phyloP scores from a whole-genome alignment of 257 asterid species.

The Eucommia ulmoides region DNA sequence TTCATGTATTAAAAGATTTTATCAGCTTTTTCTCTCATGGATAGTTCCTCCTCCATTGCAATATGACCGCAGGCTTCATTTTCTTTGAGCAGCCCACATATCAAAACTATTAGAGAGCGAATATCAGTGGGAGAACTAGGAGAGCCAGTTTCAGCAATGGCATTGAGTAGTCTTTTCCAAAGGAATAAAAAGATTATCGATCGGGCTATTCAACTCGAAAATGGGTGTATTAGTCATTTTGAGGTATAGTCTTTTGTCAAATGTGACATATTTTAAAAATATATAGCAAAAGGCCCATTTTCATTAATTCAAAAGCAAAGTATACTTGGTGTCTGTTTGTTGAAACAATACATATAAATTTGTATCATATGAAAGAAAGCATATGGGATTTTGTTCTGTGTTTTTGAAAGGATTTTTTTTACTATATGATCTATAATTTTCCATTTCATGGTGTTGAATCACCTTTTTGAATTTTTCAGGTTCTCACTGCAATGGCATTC shows the following conservation, averaged over 20 bases:
- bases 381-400: too few species aligned
- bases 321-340: too few species aligned
- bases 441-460: too few species aligned
- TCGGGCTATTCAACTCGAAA: slow-evolving; percentile 47
- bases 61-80: slow-evolving; percentile 12
- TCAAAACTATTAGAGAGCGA: slow-evolving; percentile 82
- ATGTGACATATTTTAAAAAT: not conserved
- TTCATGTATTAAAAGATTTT: slow-evolving; percentile 3
- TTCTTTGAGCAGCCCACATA: slow-evolving; percentile 67
- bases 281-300: too few species aligned
- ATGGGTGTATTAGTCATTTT: slow-evolving; percentile 67
- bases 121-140: slow-evolving; percentile 61
- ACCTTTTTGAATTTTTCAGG: too few species aligned
- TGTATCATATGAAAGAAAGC: too few species aligned
- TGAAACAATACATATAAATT: too few species aligned
- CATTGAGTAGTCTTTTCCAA: slow-evolving; percentile 46
- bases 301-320: too few species aligned
- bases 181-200: slow-evolving; percentile 43
- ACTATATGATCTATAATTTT: too few species aligned
- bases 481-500: slow-evolving; percentile 82
- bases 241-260: slow-evolving; percentile 41
- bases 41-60: not conserved
- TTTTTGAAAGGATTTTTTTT: too few species aligned
- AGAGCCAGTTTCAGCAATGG: slow-evolving; percentile 55
- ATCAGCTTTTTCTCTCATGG: not conserved